Evolutionary conservation across 176 grass and related monocot species (phyloP).

Genomic region (Microstegium vimineum): DNA sequence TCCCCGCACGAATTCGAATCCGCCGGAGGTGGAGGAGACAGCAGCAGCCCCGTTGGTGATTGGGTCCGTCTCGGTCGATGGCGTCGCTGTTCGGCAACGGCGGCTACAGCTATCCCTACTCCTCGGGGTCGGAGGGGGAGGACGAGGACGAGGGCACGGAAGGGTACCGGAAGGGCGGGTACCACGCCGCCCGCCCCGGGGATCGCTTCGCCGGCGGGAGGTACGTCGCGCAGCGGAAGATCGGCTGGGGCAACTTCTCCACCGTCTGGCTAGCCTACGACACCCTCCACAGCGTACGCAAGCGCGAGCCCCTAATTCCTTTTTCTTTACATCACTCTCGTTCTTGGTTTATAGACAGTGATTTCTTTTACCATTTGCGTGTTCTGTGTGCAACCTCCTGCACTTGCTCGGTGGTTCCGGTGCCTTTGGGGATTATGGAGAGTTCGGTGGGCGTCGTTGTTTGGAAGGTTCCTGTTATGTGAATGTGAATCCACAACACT

Average conservation of each 20-base stretch:
- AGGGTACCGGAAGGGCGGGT: conserved; percentile 86
- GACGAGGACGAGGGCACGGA: conserved; percentile 84
- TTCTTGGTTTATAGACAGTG: neutral
- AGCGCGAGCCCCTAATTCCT: too few species aligned
- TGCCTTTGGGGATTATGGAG: neutral
- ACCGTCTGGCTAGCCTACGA: conserved; percentile 99
- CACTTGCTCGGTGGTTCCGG: neutral
- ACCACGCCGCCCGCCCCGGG: conserved; percentile 75
- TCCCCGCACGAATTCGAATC: conserved; percentile 31
- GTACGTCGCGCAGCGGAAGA: conserved; percentile 88
- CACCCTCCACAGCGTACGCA: conserved; percentile 62
- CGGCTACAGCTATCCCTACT: conserved; percentile 22
- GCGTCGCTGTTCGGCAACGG: conserved; percentile 28
- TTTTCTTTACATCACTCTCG: too few species aligned
- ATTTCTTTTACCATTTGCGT: neutral
- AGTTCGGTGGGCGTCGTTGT: neutral
- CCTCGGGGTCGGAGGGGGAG: conserved; percentile 52
- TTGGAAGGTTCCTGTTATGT: conserved; percentile 15
- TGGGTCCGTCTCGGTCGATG: neutral
- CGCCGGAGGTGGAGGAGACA: neutral
- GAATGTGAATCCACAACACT: conserved; percentile 19
- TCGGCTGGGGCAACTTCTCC: conserved; percentile 96
- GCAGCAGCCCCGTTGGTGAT: neutral
- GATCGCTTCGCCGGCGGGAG: conserved; percentile 78
- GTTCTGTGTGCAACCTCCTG: conserved; percentile 7